Evolutionary conservation across 140 eudicot genomes (phyloP).

Genomic region (Flaveria floridana): DNA sequence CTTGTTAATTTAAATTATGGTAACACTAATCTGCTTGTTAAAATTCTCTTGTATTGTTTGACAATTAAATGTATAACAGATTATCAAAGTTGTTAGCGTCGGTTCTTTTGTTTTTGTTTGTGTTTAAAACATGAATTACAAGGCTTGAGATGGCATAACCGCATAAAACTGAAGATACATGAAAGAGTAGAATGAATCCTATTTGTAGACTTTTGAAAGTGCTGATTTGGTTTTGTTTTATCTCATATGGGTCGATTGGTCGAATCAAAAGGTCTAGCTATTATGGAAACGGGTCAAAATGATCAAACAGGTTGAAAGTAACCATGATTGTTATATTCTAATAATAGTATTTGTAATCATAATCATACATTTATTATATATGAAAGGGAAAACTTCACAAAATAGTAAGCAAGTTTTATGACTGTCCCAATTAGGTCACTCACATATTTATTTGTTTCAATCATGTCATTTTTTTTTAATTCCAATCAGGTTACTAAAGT

Average conservation of each 20-base stretch:
- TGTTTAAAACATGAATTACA: conserved; percentile 7
- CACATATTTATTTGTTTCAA: too few species aligned
- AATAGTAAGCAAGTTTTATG: too few species aligned
- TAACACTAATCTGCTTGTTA: not conserved
- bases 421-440: too few species aligned
- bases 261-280: not conserved
- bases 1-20: not conserved
- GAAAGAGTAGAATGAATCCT: conserved; percentile 3
- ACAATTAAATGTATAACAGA: not conserved
- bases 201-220: not conserved
- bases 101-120: conserved; percentile 1
- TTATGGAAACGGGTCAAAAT: not conserved
- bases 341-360: not conserved
- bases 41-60: not conserved
- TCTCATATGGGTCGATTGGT: conserved; percentile 6
- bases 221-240: not conserved
- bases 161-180: conserved; percentile 7
- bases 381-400: not conserved
- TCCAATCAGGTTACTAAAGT: too few species aligned
- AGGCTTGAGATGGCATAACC: conserved; percentile 2
- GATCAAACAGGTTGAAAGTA: not conserved
- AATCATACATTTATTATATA: not conserved
- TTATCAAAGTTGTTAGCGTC: not conserved
- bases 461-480: too few species aligned
- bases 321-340: not conserved